These are phyloP conservation scores for Pyrenula aspistea DNA, from an alignment of 495 filamentous ascomycete species.

Conservation along the genomic window DNA sequence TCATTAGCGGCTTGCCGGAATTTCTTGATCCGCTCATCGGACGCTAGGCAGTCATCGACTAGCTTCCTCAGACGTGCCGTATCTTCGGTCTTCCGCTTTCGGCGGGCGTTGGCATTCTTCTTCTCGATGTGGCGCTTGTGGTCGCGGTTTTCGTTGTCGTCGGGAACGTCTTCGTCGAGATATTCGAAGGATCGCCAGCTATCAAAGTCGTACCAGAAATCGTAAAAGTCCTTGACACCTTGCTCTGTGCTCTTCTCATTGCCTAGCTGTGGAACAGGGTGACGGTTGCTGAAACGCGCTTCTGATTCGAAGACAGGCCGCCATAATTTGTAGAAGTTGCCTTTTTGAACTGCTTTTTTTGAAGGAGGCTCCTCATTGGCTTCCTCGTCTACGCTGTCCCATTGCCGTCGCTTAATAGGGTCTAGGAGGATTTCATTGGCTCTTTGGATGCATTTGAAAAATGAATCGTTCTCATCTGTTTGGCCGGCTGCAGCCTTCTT, in stretches of 20 bases:
- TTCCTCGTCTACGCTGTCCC: constrained; percentile 87
- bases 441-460: constrained; percentile 99
- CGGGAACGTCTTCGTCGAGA: constrained; percentile 94
- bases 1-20: constrained; percentile 87
- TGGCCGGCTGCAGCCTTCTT: constrained; percentile 87
- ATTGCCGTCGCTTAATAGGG: constrained; percentile 86
- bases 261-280: constrained; percentile 76
- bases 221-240: constrained; percentile 90
- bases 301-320: constrained; percentile 74
- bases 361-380: constrained; percentile 82
- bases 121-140: constrained; percentile 96
- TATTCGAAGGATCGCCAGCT: constrained; percentile 97
- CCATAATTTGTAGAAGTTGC: constrained; percentile 94
- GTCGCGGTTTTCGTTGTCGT: constrained; percentile 97
- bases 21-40: constrained; percentile 91
- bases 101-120: constrained; percentile 93
- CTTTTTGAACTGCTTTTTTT: constrained; percentile 77
- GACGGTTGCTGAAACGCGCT: constrained; percentile 77
- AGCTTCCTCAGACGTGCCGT: constrained; percentile 77
- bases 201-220: constrained; percentile 99
- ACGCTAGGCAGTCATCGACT: constrained; percentile 68
- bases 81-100: constrained; percentile 99
- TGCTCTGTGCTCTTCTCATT: constrained; percentile 77
- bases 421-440: constrained; percentile 88
- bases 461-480: constrained; percentile 82